phyloP scores from a whole-genome alignment of 1,284 basidiomycete species.

The Apiotrichum veenhuisii region DNA sequence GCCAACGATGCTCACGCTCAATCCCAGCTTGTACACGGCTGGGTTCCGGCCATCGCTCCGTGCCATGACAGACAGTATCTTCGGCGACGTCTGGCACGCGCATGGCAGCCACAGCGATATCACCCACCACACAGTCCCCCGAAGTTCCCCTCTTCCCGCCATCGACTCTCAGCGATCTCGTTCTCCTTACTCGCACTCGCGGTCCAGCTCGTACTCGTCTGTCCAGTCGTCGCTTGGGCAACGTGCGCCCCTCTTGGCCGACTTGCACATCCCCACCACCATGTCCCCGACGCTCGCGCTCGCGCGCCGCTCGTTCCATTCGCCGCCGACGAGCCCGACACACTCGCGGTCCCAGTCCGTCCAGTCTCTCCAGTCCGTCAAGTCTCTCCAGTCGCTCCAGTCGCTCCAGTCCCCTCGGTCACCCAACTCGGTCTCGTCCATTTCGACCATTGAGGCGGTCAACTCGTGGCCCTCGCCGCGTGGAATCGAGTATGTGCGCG shows the following conservation, averaged over 20 bases:
- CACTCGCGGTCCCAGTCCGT: neutral
- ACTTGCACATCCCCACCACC: neutral
- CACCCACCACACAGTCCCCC: neutral
- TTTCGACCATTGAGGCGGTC: neutral
- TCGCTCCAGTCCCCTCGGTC: neutral
- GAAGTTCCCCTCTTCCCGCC: neutral
- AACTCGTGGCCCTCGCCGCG: neutral
- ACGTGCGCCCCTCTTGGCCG: neutral
- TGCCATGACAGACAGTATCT: conserved; percentile 3
- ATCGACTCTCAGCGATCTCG: neutral
- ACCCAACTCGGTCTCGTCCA: too few relatives aligned
- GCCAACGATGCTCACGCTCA: conserved; percentile 3
- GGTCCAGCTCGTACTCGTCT: conserved; percentile 1
- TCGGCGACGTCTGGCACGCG: conserved; percentile 1
- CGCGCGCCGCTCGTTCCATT: conserved; percentile 1
- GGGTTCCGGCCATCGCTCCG: neutral
- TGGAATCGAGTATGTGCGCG: conserved; percentile 1
- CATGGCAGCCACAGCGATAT: neutral
- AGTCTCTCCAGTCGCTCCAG: neutral
- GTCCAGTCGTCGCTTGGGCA: neutral
- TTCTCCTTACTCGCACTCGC: neutral
- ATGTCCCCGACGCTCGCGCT: conserved; percentile 2
- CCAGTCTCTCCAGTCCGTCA: too few relatives aligned
- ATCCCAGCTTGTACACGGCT: neutral
- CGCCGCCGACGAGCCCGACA: neutral